Evolutionary conservation across 441 rosid genomes (phyloP).

Genomic region (Kokia cookei): DNA sequence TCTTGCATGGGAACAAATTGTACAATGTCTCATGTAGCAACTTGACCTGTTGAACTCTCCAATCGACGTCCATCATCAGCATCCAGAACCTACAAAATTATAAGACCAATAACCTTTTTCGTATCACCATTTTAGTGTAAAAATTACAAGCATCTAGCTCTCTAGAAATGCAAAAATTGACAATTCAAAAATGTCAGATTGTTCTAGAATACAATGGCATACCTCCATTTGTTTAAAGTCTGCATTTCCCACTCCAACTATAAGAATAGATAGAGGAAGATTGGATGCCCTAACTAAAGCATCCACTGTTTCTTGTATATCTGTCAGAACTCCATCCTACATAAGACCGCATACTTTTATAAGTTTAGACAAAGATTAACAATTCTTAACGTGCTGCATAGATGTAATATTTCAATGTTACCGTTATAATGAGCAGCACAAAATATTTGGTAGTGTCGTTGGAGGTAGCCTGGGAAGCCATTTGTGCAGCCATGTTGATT

Average conservation of each 20-base stretch:
- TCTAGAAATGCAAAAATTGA: not conserved
- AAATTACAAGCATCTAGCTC: not conserved
- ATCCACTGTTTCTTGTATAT: constrained; percentile 55
- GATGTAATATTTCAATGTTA: constrained; percentile 17
- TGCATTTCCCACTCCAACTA: constrained; percentile 64
- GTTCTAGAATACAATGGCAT: constrained; percentile 11
- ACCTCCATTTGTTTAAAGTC: constrained; percentile 81
- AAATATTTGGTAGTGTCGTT: constrained; percentile 41
- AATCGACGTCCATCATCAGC: constrained; percentile 65
- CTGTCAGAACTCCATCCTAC: constrained; percentile 78
- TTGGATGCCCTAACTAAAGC: constrained; percentile 71
- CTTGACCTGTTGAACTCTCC: constrained; percentile 63
- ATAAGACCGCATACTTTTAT: constrained; percentile 1
- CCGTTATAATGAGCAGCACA: constrained; percentile 78
- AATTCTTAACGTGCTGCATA: not conserved
- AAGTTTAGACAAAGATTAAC: not conserved
- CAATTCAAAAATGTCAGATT: constrained; percentile 13
- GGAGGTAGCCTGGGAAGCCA: constrained; percentile 54
- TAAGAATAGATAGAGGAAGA: constrained; percentile 66
- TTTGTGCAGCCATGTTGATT: constrained; percentile 62
- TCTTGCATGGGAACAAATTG: constrained; percentile 77
- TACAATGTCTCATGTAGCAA: constrained; percentile 81
- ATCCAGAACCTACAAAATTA: constrained; percentile 51
- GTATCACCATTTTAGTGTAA: not conserved
- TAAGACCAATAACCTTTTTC: not conserved